Evolutionary conservation across 345 rosid genomes (phyloP).

Genomic region (Clarkia xantiana): DNA sequence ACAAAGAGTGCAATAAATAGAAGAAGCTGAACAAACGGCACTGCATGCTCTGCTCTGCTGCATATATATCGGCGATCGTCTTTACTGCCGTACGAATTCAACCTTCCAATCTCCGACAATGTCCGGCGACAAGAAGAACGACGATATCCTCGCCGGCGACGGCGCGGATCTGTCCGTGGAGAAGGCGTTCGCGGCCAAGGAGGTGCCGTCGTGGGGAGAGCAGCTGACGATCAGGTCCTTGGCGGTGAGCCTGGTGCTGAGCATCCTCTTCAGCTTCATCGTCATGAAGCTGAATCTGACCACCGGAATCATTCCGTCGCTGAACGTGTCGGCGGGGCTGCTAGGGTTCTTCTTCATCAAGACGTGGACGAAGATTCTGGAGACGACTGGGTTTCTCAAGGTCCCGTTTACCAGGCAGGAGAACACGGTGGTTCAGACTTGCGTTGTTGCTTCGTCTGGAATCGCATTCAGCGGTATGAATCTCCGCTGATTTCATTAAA

Average conservation of each 20-base stretch:
- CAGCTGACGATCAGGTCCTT: conserved; percentile 58
- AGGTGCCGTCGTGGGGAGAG: conserved; percentile 46
- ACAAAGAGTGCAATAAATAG: too few species aligned
- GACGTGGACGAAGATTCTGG: conserved; percentile 45
- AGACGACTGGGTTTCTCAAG: conserved; percentile 22
- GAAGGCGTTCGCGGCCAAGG: conserved; percentile 28
- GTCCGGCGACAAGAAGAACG: neutral
- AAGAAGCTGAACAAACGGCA: too few species aligned
- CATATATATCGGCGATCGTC: too few species aligned
- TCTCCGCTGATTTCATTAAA: neutral
- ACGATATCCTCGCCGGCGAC: conserved; percentile 8
- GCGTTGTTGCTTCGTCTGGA: conserved; percentile 71
- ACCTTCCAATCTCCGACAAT: conserved; percentile 3
- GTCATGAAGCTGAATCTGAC: conserved; percentile 64
- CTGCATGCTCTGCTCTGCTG: too few species aligned
- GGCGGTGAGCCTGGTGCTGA: conserved; percentile 39
- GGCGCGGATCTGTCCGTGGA: conserved; percentile 26
- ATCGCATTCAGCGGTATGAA: conserved; percentile 56
- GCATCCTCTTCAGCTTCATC: conserved; percentile 52
- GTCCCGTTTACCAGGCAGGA: conserved; percentile 62
- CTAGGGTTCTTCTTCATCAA: conserved; percentile 57
- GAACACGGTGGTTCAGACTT: conserved; percentile 69
- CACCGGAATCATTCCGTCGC: conserved; percentile 59
- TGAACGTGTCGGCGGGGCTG: conserved; percentile 62
- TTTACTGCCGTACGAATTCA: neutral